Evolutionary conservation across 352 stramenopile genomes (phyloP).

Genomic region (Aphanomyces stellatus): DNA sequence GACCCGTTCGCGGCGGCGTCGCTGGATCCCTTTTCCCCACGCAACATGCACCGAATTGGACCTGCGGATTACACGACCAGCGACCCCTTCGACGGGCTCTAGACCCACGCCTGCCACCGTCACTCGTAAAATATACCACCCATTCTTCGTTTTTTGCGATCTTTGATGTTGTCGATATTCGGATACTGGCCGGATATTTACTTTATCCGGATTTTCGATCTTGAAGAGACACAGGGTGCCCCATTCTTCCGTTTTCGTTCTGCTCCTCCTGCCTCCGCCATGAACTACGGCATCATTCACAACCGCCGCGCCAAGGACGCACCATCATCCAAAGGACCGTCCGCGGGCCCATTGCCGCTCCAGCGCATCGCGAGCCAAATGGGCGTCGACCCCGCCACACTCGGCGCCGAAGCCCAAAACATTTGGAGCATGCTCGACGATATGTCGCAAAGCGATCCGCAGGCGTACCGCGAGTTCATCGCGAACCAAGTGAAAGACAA

Average conservation of each 20-base stretch:
- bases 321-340: conserved; percentile 26
- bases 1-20: neutral
- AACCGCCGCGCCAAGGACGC: conserved; percentile 42
- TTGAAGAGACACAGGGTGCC: neutral
- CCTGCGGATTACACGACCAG: neutral
- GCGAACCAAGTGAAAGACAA: conserved; percentile 68
- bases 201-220: neutral
- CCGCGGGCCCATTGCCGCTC: conserved; percentile 51
- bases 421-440: conserved; percentile 72
- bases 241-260: neutral
- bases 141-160: too few species aligned
- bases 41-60: neutral
- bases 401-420: conserved; percentile 48
- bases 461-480: conserved; percentile 71
- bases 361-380: conserved; percentile 79
- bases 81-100: neutral
- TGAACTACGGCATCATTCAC: conserved; percentile 84
- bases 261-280: conserved; percentile 22
- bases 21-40: conserved; percentile 2
- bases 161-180: too few species aligned
- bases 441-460: conserved; percentile 57
- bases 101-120: neutral
- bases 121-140: too few species aligned
- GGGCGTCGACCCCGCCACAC: conserved; percentile 55
- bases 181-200: too few species aligned